These are phyloP conservation scores for Tanacetum coccineum DNA, from an alignment of 129 eudicot genomes.

Conservation along the genomic window DNA sequence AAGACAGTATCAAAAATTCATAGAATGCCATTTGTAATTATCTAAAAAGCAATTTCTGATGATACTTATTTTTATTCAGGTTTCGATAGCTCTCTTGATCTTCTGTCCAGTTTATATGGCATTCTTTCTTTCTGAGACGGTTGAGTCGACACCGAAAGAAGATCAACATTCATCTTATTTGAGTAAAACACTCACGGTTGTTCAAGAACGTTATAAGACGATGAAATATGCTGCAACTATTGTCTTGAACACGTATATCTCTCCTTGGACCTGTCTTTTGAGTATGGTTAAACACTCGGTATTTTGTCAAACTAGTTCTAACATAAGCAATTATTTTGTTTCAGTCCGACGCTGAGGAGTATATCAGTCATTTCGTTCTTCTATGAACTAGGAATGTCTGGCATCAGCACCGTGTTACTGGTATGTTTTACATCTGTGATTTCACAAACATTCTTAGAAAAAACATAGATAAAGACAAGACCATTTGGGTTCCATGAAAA, in stretches of 20 bases:
- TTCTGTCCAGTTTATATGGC: conserved; percentile 73
- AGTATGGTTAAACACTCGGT: background rate
- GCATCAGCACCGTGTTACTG: too few species aligned
- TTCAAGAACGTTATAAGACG: conserved; percentile 56
- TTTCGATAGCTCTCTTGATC: conserved; percentile 69
- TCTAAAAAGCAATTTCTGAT: background rate
- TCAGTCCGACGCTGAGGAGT: conserved; percentile 61
- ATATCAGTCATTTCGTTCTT: conserved; percentile 77
- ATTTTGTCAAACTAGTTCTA: conserved; percentile 9
- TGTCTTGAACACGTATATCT: conserved; percentile 54
- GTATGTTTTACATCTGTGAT: too few species aligned
- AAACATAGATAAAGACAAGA: too few species aligned
- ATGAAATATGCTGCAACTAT: conserved; percentile 65
- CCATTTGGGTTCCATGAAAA: conserved; percentile 26
- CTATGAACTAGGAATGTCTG: conserved; percentile 94
- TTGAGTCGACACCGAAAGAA: conserved; percentile 33
- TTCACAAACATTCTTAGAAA: too few species aligned
- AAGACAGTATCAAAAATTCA: background rate
- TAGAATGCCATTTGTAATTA: background rate
- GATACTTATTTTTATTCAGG: conserved; percentile 44
- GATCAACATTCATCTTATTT: conserved; percentile 34
- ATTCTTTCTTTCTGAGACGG: conserved; percentile 67
- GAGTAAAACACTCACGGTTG: conserved; percentile 37
- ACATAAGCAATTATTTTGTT: conserved; percentile 11
- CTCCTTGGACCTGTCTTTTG: background rate